phyloP scores from a whole-genome alignment of 208 protist species.

The Acanthamoeba healyi region DNA sequence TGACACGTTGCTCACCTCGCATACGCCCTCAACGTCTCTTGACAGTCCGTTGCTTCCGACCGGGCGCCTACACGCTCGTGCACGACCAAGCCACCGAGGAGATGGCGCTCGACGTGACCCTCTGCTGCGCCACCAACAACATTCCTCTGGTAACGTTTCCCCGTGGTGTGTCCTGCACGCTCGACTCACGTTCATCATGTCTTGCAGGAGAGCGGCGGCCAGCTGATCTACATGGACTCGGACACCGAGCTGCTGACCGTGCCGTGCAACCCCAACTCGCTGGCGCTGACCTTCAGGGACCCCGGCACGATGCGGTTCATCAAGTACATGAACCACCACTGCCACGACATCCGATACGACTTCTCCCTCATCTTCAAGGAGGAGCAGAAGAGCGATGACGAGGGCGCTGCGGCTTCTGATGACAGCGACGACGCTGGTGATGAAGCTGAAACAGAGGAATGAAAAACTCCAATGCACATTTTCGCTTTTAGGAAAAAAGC shows the following conservation, averaged over 20 bases:
- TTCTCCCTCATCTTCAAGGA: conserved; percentile 45
- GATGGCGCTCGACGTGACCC: conserved; percentile 33
- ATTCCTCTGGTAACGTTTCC: neutral
- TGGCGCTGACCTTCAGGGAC: conserved; percentile 34
- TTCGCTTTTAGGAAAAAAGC: no score
- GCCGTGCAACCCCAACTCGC: conserved; percentile 45
- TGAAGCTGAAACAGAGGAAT: no score
- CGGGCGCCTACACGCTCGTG: conserved; percentile 34
- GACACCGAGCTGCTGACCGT: conserved; percentile 48
- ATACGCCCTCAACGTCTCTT: no score
- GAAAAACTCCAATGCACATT: no score
- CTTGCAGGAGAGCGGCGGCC: conserved; percentile 27
- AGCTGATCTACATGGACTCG: conserved; percentile 43
- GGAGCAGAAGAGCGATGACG: conserved; percentile 9
- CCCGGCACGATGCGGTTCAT: conserved; percentile 38
- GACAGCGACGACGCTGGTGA: neutral
- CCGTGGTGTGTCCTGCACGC: neutral
- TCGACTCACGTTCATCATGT: neutral
- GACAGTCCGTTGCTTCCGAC: neutral
- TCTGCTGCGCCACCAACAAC: conserved; percentile 57
- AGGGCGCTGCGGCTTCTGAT: no score
- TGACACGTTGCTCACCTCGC: neutral
- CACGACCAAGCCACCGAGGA: conserved; percentile 34
- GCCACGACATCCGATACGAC: conserved; percentile 64
- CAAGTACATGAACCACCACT: conserved; percentile 70